Base-by-base conservation (phyloP, 2,329 filamentous ascomycete species). In the Ophiosphaerella narmari region DNA sequence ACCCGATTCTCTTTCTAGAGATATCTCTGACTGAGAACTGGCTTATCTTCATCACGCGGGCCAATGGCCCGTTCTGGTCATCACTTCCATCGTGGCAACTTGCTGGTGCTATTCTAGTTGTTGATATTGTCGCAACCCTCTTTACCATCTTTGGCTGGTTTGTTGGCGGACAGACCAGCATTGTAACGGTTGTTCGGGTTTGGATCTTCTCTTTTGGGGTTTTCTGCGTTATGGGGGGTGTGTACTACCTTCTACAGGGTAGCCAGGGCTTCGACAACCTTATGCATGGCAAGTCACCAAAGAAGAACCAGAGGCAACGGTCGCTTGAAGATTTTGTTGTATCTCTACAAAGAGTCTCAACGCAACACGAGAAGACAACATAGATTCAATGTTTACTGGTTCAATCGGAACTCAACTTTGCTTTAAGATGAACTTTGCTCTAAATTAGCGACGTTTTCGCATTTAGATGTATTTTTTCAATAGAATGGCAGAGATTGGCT, bases 21-120 rank as follows among this genome's bases (percentile, higher is more conserved):
- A 90, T 96, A 74, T 90, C 89, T 11, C 84, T 96, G 46, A 92
- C 91, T 53, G 90, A 96, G 82, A 96, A 95, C 80, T 96, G 91
- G 91, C 83, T 96, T 44, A 96, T 96, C 77, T 95, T 96, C 81
- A 93, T 96, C 78, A 96, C 91, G 59, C 90, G 91, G 82, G 88
- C 90, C 77, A 92, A 92, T 76, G 90, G 91, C 68, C 90, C 90
- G 46, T 93, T 95, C 83, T 95, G 90, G 90, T 91, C 89, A 3
- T 92, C 89, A 21, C 84, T 91, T 51, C 91, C 91, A 52, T 95
- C 90, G 54, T 92, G 90, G 88, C 89, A 95, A 76, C 81, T 96
- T 38, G 75, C 81, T 47, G 86, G 86, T 55, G 91, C 91, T 58
- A 91, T 96, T 59, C 72, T 94, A 40, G 61, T 90, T 42, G 91